Conservation (phyloP, 1,139 yeast genomes). For the Arxiozyma slooffiae region DNA sequence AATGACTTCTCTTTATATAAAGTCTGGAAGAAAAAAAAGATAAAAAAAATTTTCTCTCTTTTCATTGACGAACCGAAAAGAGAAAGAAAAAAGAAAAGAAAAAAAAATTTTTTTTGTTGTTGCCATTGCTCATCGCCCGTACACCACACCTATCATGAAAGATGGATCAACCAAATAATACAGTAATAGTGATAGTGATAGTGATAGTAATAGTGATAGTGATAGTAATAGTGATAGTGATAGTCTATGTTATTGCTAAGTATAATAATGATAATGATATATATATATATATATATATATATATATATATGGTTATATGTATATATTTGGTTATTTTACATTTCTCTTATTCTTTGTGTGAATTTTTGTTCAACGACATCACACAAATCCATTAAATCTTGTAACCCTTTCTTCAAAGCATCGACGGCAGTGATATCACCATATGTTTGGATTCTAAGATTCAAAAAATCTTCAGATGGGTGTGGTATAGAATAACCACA, state of each 20-base stretch:
- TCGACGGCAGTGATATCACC: conserved; percentile 82
- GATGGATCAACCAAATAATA: not conserved
- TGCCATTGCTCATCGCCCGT: not conserved
- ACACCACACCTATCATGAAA: not conserved
- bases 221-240: too few species aligned
- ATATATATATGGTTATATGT: too few species aligned
- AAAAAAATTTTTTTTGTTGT: conserved; percentile 3
- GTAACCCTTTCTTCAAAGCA: conserved; percentile 86
- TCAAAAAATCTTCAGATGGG: conserved; percentile 86
- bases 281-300: too few species aligned
- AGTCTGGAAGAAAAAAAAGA: not conserved
- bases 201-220: too few species aligned
- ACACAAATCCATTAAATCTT: conserved; percentile 76
- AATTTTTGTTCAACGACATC: conserved; percentile 72
- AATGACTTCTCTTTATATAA: not conserved
- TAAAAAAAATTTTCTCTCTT: conserved; percentile 4
- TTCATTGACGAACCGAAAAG: too few species aligned
- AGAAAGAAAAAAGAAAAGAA: not conserved
- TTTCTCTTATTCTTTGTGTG: conserved; percentile 47
- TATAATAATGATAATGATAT: too few species aligned
- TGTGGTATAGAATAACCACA: conserved; percentile 99
- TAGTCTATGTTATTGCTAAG: too few species aligned
- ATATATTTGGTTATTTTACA: conserved; percentile 7
- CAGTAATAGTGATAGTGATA: not conserved
- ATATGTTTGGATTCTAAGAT: conserved; percentile 88